phyloP scores from a whole-genome alignment of 176 grass and related monocot genomes.

The Oryza coarctata region DNA sequence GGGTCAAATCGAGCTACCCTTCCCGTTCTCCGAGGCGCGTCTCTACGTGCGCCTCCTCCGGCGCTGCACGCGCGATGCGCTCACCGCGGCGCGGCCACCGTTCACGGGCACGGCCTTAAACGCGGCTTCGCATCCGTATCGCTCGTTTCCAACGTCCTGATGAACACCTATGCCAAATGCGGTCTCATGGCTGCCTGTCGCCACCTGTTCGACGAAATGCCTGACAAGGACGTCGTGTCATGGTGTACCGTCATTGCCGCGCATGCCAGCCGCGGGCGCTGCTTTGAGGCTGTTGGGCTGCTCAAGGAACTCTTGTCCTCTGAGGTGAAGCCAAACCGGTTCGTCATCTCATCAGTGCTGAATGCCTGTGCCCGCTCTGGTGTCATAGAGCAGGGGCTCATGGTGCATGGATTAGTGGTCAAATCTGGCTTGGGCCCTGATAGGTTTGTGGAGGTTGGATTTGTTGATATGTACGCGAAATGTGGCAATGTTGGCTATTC shows the following conservation, averaged over 20 bases:
- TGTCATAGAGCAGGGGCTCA: slow-evolving; percentile 61
- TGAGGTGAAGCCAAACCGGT: slow-evolving; percentile 61
- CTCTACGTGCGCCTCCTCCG: slow-evolving; percentile 73
- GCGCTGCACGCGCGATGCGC: slow-evolving; percentile 60
- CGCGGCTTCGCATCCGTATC: slow-evolving; percentile 57
- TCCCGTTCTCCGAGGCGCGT: slow-evolving; percentile 56
- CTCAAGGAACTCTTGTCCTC: slow-evolving; percentile 52
- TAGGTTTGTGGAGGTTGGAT: slow-evolving; percentile 82
- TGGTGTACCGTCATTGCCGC: slow-evolving; percentile 82
- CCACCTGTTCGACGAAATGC: slow-evolving; percentile 87
- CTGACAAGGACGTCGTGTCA: slow-evolving; percentile 57
- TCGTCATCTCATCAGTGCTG: slow-evolving; percentile 64
- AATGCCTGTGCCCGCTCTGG: slow-evolving; percentile 58
- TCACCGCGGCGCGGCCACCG: slow-evolving; percentile 42
- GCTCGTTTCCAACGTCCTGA: slow-evolving; percentile 72
- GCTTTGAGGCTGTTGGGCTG: slow-evolving; percentile 43
- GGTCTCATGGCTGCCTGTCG: slow-evolving; percentile 39
- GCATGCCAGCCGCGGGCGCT: slow-evolving; percentile 42
- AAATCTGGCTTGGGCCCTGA: slow-evolving; percentile 63
- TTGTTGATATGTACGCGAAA: slow-evolving; percentile 73
- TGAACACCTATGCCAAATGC: slow-evolving; percentile 73
- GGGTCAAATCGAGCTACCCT: slow-evolving; percentile 63
- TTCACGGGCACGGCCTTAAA: slow-evolving; percentile 72
- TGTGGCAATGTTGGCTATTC: slow-evolving; percentile 66
- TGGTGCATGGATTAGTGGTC: slow-evolving; percentile 71